These are phyloP conservation scores for Areca catechu DNA, from an alignment of 176 grass and related monocot species.

Conservation along the genomic window DNA sequence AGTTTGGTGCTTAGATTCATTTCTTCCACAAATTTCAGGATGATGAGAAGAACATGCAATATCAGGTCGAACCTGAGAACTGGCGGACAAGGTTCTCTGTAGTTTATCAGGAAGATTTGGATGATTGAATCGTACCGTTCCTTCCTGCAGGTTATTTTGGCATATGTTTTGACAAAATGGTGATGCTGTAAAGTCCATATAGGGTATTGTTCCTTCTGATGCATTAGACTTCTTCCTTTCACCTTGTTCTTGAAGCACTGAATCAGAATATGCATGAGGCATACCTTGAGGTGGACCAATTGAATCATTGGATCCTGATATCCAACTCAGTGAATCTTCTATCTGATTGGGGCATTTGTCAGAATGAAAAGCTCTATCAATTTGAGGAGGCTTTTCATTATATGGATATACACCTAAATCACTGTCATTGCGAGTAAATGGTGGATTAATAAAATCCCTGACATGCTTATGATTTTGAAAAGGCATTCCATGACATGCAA, in stretches of 20 bases:
- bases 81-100: neutral
- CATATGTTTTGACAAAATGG: constrained; percentile 38
- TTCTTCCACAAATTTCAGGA: constrained; percentile 19
- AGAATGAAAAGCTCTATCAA: constrained; percentile 36
- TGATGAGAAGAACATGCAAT: constrained; percentile 20
- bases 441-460: constrained; percentile 18
- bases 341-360: constrained; percentile 27
- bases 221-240: constrained; percentile 28
- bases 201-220: constrained; percentile 29
- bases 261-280: constrained; percentile 60
- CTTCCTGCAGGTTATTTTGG: constrained; percentile 30
- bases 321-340: constrained; percentile 11
- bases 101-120: neutral
- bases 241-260: constrained; percentile 34
- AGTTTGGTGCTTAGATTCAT: constrained; percentile 21
- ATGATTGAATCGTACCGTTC: constrained; percentile 4
- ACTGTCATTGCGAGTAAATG: constrained; percentile 28
- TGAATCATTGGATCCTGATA: constrained; percentile 24
- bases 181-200: constrained; percentile 11
- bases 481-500: constrained; percentile 10
- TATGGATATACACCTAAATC: constrained; percentile 26
- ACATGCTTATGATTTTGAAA: constrained; percentile 27
- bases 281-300: constrained; percentile 28
- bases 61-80: constrained; percentile 6
- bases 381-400: constrained; percentile 29